phyloP scores from a whole-genome alignment of 768 basidiomycete genomes.

The Mycena indigotica region DNA sequence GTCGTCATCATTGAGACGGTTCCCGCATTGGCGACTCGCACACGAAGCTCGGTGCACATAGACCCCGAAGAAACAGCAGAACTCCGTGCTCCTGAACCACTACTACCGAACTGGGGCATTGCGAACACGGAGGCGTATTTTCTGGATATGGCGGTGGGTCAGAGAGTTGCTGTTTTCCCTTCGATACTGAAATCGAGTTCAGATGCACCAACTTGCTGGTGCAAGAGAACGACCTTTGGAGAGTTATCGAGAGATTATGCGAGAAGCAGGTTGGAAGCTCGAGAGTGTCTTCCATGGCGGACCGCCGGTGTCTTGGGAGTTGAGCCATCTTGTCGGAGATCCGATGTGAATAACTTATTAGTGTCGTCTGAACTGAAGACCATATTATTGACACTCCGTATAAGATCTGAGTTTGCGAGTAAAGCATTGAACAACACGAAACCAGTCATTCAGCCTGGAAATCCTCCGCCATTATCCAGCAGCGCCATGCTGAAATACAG shows the following conservation, averaged over 20 bases:
- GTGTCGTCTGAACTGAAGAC: too few relatives aligned
- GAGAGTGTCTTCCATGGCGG: background rate
- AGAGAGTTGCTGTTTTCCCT: background rate
- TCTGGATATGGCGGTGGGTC: background rate
- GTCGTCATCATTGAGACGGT: background rate
- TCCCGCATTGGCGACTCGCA: background rate
- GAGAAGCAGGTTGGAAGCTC: background rate
- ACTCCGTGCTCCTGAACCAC: background rate
- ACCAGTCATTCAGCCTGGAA: too few relatives aligned
- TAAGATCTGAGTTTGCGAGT: too few relatives aligned
- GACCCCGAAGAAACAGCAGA: background rate
- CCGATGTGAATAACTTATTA: too few relatives aligned
- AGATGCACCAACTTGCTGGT: background rate
- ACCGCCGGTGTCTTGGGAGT: background rate
- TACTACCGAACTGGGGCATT: background rate
- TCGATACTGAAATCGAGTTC: background rate
- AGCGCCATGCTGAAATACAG: background rate
- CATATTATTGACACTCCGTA: too few relatives aligned
- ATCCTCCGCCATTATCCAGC: background rate
- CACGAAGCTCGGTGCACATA: background rate
- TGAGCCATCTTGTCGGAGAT: background rate
- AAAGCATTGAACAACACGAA: too few relatives aligned
- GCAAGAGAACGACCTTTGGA: background rate
- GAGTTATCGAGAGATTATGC: background rate
- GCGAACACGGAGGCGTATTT: background rate